Percentiles rank a stretch among this genome's conserved stretches.
Evolutionary conservation across 441 rosid genomes (phyloP).

Genomic region (Melastoma candidum): DNA sequence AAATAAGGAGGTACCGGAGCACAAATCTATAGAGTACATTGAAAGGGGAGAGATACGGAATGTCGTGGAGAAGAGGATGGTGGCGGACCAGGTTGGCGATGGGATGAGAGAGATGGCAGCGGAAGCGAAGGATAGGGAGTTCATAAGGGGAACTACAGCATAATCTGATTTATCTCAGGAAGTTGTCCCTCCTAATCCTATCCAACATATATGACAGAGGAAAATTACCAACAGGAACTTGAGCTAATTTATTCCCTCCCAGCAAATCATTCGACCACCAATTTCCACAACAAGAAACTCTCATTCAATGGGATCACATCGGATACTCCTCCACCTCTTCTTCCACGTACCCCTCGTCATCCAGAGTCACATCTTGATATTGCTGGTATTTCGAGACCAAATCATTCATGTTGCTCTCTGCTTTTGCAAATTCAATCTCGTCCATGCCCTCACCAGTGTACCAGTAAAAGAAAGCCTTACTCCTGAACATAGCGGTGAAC

Average conservation of each 20-base stretch:
- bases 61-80: conserved; percentile 18
- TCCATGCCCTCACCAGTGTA: conserved; percentile 76
- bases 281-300: neutral
- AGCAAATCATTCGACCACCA: conserved; percentile 1
- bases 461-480: conserved; percentile 85
- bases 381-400: conserved; percentile 73
- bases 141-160: conserved; percentile 8
- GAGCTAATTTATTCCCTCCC: conserved; percentile 9
- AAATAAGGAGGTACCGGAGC: conserved; percentile 19
- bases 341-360: conserved; percentile 52
- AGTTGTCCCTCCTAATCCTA: too few relatives aligned
- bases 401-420: conserved; percentile 75
- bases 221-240: conserved; percentile 16
- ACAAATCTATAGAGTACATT: conserved; percentile 21
- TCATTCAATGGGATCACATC: conserved; percentile 14
- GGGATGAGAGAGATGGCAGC: conserved; percentile 13
- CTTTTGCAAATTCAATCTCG: conserved; percentile 71
- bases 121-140: conserved; percentile 17
- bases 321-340: conserved; percentile 37
- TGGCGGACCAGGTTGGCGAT: conserved; percentile 14
- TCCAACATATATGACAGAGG: too few relatives aligned
- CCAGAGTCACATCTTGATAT: conserved; percentile 75
- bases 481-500: conserved; percentile 73
- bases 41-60: conserved; percentile 20
- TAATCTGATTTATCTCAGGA: too few relatives aligned